Base-by-base conservation (phyloP, 305 asterid species). In the Fraxinus baroniana region DNA sequence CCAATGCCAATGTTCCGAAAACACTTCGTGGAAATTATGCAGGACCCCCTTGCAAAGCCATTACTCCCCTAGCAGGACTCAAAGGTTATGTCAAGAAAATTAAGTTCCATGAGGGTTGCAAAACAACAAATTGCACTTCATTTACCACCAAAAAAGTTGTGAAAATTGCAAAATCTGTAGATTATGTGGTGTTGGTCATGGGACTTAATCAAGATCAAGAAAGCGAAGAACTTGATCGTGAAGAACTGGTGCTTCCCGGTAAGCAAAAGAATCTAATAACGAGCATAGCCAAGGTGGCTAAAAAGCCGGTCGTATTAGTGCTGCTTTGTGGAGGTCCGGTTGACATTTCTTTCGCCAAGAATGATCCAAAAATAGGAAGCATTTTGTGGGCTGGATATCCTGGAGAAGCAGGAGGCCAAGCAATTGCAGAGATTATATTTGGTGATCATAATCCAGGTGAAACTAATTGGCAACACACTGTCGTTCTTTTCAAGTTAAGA, bases 311-410 rank as follows among this genome's bases (percentile, higher is more conserved):
- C 15, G 83, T 91, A 32, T 71, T 92, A 28, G 95, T 92, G 7
- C 52, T 92, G 72, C 84, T 91, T 7, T 89, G 92, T 84, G 97
- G 97, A 15, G 97, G 97, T n/a, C 94, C 95, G 0, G 86, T 91
- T 30, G 97, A 92, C 85, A 78, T 91, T 32, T 85, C 89, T 4
- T 92, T 91, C 2, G 93, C 97, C 1, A 92, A 91, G 76, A 62
- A 85, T 0, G 84, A 90, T 41, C 87, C 83, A 0, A 91, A 91
- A 79, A 87, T 92, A 0, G 94, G 94, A 20, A 39, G 89, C 79
- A 92, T 90, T 80, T 78, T 92, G 84, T 92, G 95, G 95, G 93
- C 91, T 28, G 97, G 97, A 55, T 92, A 91, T 74, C 94, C 97
- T 15, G 97, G 97, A 33, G 86, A 90, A 75, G 92, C 90, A 7